These are phyloP conservation scores for Daldinia sp. DNA, from an alignment of 2,329 filamentous ascomycete species.

Conservation along the genomic window DNA sequence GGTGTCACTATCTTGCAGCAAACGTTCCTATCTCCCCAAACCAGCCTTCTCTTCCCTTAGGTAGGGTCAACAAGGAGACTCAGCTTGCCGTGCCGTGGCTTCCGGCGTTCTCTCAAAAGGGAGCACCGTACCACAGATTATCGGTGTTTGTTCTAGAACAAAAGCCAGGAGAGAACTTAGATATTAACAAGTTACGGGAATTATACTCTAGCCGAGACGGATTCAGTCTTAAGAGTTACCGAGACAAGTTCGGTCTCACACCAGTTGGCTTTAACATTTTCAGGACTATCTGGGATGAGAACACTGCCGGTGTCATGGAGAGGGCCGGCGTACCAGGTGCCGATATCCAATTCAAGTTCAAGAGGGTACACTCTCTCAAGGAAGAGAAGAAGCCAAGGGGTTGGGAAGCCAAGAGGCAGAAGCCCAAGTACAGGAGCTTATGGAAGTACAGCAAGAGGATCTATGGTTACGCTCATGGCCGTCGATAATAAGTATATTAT, in stretches of 20 bases:
- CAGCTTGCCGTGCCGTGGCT: conserved; percentile 85
- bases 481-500: conserved; percentile 33
- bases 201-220: conserved; percentile 68
- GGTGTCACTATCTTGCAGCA: conserved; percentile 88
- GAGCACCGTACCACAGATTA: conserved; percentile 89
- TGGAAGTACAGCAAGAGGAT: conserved; percentile 75
- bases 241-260: conserved; percentile 74
- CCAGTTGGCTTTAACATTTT: conserved; percentile 90
- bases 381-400: conserved; percentile 70
- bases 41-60: conserved; percentile 73
- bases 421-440: conserved; percentile 72
- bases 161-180: conserved; percentile 68
- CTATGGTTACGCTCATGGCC: conserved; percentile 45
- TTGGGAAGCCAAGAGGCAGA: conserved; percentile 75
- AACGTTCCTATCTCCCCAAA: conserved; percentile 67
- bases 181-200: conserved; percentile 68
- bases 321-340: conserved; percentile 79
- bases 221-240: conserved; percentile 81
- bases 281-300: conserved; percentile 89
- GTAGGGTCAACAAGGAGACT: conserved; percentile 67
- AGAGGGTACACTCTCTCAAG: conserved; percentile 78
- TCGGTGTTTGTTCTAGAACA: conserved; percentile 88
- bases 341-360: conserved; percentile 86
- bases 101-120: conserved; percentile 88
- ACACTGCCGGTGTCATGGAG: conserved; percentile 88